Base-by-base conservation (phyloP, 805 yeast species). In the Candida gorgasii region DNA sequence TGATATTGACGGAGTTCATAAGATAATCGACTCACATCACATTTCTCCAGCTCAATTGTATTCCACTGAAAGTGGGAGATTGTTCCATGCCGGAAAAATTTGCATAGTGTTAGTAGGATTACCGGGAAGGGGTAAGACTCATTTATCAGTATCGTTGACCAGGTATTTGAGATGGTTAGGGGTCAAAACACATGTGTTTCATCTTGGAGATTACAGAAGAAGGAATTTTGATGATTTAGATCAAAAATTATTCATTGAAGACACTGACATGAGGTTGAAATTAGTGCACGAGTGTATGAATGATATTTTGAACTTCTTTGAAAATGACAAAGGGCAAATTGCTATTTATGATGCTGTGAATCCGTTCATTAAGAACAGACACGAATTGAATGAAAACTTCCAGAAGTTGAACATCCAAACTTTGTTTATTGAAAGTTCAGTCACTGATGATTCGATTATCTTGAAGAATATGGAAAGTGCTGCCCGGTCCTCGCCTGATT, bases 321-420 rank as follows among this genome's bases (percentile, higher is more conserved):
- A 78, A 48, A 75, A 76, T 20, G 88, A 83, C 48, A 80, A 79
- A 55, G 98, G 98, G 8, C 99, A 93, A 65, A 88, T 93, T 23
- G 99, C 96, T 4, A 87, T 93, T 16, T 93, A 87, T 63, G 99
- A 93, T 63, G 98, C 98, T 0, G 86, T 93, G 39, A 93, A 93
- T 60, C 96, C 93, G 5, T 67, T 84, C 36, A 79, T 84, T 15
- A 72, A 75, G 39, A 85, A 84, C 51, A 75, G 99, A 52, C 54
- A 72, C 6, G 76, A 75, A 22, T 63, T 92, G 28, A 76, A 76
- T 19, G 72, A 73, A 24, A 63, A 64, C 44, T 80, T 92, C 53
- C 65, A 69, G 6, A 65, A 69, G 33, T 69, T 76, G 46, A 79
- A 80, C 49, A 82, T 90, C 44, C 90, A 86, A 61, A 84, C 85